A percentile compares a stretch with the other conserved stretches of the same genome.
phyloP scores from a whole-genome alignment of 2,329 filamentous ascomycete species.

The Aspergillus aculeatus region DNA sequence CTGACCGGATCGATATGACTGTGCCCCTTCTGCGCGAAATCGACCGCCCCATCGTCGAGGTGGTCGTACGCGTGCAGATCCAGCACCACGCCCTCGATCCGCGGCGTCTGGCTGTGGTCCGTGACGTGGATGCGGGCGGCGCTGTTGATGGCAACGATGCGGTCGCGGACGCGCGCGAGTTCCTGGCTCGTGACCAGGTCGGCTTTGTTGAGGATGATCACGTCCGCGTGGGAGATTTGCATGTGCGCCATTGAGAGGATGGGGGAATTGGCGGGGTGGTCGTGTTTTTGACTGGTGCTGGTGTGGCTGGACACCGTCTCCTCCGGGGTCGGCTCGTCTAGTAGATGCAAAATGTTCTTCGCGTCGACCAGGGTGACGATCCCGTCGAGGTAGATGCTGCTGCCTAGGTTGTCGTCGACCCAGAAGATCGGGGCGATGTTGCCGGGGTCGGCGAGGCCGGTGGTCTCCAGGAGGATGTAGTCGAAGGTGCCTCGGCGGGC shows the following conservation, averaged over 20 bases:
- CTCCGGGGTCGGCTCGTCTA: slow-evolving; percentile 64
- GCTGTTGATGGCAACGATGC: slow-evolving; percentile 83
- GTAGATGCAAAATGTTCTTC: slow-evolving; percentile 79
- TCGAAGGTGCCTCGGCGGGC: slow-evolving; percentile 90
- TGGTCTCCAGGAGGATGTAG: slow-evolving; percentile 96
- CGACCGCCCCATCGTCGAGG: slow-evolving; percentile 62
- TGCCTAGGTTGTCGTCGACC: slow-evolving; percentile 93
- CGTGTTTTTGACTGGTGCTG: too few relatives aligned
- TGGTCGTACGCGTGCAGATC: slow-evolving; percentile 92
- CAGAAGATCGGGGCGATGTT: slow-evolving; percentile 96
- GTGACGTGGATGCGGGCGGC: slow-evolving; percentile 83
- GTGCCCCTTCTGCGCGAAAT: slow-evolving; percentile 73
- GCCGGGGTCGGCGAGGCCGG: slow-evolving; percentile 89
- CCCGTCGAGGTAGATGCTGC: slow-evolving; percentile 92
- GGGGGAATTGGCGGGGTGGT: slow-evolving; percentile 52
- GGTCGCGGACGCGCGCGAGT: slow-evolving; percentile 65
- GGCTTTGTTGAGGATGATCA: slow-evolving; percentile 89
- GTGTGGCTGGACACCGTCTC: slow-evolving; percentile 43
- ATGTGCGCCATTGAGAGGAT: slow-evolving; percentile 89
- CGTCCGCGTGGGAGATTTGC: slow-evolving; percentile 95
- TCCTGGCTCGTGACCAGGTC: slow-evolving; percentile 74
- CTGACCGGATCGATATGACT: slow-evolving; percentile 85
- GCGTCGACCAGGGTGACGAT: slow-evolving; percentile 96
- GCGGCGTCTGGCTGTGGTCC: slow-evolving; percentile 72
- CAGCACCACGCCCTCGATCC: slow-evolving; percentile 80